phyloP scores from a whole-genome alignment of 805 yeast genomes.

The Huiozyma naganishii region DNA sequence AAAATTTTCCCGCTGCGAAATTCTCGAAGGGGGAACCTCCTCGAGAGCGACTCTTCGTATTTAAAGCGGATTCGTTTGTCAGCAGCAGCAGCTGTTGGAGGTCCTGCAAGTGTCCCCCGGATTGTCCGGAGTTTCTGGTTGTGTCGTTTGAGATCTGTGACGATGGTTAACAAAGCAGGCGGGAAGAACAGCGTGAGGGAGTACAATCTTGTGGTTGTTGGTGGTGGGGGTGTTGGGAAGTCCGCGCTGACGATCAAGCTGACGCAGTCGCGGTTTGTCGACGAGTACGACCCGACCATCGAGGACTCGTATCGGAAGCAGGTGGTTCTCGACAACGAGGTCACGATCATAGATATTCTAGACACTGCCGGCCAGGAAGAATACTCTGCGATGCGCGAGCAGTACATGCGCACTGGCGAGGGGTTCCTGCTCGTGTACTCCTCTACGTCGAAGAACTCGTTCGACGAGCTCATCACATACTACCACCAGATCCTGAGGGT shows the following conservation, averaged over 20 bases:
- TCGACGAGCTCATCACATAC: slow-evolving; percentile 74
- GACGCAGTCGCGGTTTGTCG: slow-evolving; percentile 90
- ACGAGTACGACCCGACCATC: slow-evolving; percentile 96
- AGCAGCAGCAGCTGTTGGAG: too few relatives aligned
- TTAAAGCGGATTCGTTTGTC: too few relatives aligned
- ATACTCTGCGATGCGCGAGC: slow-evolving; percentile 86
- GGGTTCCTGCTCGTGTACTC: slow-evolving; percentile 86
- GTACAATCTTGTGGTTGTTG: slow-evolving; percentile 89
- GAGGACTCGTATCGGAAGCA: slow-evolving; percentile 88
- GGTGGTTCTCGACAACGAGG: slow-evolving; percentile 71
- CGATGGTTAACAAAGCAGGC: neutral
- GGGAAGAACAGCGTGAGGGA: slow-evolving; percentile 44
- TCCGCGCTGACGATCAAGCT: slow-evolving; percentile 91
- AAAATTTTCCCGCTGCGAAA: too few relatives aligned
- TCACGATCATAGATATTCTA: slow-evolving; percentile 70
- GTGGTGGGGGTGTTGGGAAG: slow-evolving; percentile 98
- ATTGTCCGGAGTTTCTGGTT: too few relatives aligned
- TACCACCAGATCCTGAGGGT: slow-evolving; percentile 71
- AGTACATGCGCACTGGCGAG: slow-evolving; percentile 93
- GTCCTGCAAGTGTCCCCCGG: too few relatives aligned
- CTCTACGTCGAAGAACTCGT: slow-evolving; percentile 73
- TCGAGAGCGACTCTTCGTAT: too few relatives aligned
- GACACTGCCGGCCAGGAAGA: slow-evolving; percentile 99
- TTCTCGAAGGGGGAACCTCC: too few relatives aligned
- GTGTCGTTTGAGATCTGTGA: too few relatives aligned